These are phyloP conservation scores for Ceratocystis ficicola DNA, from an alignment of 2,329 filamentous ascomycete genomes.

Conservation along the genomic window DNA sequence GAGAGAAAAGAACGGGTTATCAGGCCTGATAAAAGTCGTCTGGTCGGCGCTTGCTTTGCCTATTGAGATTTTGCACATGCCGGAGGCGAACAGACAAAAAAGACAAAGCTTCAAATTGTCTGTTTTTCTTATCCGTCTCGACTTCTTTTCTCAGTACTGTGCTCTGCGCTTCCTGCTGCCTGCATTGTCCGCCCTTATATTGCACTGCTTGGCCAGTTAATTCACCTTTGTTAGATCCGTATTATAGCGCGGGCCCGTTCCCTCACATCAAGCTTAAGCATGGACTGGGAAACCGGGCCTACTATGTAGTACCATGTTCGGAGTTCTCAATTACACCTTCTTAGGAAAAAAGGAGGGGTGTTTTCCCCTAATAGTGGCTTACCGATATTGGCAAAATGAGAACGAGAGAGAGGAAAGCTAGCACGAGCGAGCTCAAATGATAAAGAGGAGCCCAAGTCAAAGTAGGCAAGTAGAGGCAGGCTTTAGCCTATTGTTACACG, in stretches of 20 bases:
- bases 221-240: background rate
- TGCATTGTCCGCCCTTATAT: background rate
- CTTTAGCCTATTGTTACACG: too few relatives aligned
- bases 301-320: background rate
- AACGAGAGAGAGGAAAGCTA: too few relatives aligned
- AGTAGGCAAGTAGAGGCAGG: too few relatives aligned
- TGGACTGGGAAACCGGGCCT: constrained; percentile 9
- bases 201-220: background rate
- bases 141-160: background rate
- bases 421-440: too few relatives aligned
- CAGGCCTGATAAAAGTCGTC: background rate
- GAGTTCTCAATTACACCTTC: background rate
- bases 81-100: background rate
- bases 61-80: background rate
- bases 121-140: background rate
- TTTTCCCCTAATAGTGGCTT: too few relatives aligned
- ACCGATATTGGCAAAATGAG: too few relatives aligned
- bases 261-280: constrained; percentile 10
- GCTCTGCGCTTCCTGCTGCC: background rate
- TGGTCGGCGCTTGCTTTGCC: background rate
- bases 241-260: constrained; percentile 7
- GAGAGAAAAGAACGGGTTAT: background rate
- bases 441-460: too few relatives aligned
- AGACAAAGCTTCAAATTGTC: background rate
- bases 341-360: background rate